Evolutionary conservation across 768 basidiomycete species (phyloP).

Genomic region (Xanthoconium stramineum): DNA sequence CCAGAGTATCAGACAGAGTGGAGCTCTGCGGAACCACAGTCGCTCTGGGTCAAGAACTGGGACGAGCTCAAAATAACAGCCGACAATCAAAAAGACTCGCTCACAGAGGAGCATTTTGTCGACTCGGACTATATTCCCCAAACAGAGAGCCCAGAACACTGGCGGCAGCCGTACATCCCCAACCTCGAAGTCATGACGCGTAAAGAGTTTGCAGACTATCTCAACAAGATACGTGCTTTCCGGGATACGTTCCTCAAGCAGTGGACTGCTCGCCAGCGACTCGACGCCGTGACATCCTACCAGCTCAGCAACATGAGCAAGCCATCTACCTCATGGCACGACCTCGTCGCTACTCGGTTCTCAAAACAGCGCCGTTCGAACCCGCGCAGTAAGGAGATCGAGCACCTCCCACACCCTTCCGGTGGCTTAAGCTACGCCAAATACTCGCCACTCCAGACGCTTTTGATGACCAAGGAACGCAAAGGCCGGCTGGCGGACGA

Average conservation of each 20-base stretch:
- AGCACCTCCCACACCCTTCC: constrained; percentile 60
- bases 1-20: constrained; percentile 76
- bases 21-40: constrained; percentile 62
- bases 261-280: constrained; percentile 15
- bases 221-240: constrained; percentile 52
- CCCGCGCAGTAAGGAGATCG: constrained; percentile 39
- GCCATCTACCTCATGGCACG: constrained; percentile 25
- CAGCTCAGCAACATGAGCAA: constrained; percentile 24
- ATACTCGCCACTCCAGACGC: constrained; percentile 51
- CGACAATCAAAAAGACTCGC: constrained; percentile 2
- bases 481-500: constrained; percentile 56
- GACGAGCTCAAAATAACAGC: constrained; percentile 48
- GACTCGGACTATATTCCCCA: constrained; percentile 27
- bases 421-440: constrained; percentile 63
- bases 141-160: constrained; percentile 12
- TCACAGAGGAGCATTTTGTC: constrained; percentile 19
- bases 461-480: constrained; percentile 47
- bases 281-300: constrained; percentile 24
- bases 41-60: constrained; percentile 63
- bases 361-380: constrained; percentile 24
- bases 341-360: constrained; percentile 17
- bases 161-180: constrained; percentile 34
- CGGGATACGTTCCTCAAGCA: constrained; percentile 57
- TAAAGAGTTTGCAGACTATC: constrained; percentile 54
- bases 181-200: constrained; percentile 64